Conservation (phyloP, 257 asterid genomes). For the Nicotiana obtusifolia region DNA sequence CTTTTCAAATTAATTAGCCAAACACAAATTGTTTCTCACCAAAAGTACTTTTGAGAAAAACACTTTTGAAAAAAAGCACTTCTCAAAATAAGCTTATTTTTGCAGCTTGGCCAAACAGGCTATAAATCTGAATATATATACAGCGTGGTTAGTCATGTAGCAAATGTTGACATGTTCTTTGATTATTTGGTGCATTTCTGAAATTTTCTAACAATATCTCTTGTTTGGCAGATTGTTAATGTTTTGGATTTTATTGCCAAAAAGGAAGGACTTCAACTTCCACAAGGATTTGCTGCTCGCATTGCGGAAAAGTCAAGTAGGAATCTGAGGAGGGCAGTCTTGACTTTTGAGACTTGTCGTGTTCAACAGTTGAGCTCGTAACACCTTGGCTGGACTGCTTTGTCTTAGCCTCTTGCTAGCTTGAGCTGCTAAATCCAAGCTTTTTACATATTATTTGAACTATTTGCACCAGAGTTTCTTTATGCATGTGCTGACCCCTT, state of each 20-base stretch:
- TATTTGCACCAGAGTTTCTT: background rate
- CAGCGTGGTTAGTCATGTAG: background rate
- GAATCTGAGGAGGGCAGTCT: conserved; percentile 87
- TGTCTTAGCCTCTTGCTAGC: background rate
- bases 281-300: conserved; percentile 72
- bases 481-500: conserved; percentile 6
- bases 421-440: background rate
- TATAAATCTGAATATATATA: background rate
- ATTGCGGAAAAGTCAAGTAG: conserved; percentile 79
- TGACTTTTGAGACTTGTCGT: conserved; percentile 85
- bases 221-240: conserved; percentile 47
- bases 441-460: background rate
- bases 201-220: background rate
- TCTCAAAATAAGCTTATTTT: too few species aligned
- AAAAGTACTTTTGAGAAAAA: too few species aligned
- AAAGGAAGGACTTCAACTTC: conserved; percentile 83
- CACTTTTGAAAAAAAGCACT: too few species aligned
- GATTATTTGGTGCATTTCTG: background rate
- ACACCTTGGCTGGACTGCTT: conserved; percentile 12
- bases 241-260: conserved; percentile 87
- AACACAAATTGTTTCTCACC: too few species aligned
- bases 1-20: too few species aligned
- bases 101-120: too few species aligned
- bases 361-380: conserved; percentile 76
- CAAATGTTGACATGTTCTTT: conserved; percentile 3